Base-by-base conservation (phyloP, 805 yeast species). In the Metschnikowia hibisci region DNA sequence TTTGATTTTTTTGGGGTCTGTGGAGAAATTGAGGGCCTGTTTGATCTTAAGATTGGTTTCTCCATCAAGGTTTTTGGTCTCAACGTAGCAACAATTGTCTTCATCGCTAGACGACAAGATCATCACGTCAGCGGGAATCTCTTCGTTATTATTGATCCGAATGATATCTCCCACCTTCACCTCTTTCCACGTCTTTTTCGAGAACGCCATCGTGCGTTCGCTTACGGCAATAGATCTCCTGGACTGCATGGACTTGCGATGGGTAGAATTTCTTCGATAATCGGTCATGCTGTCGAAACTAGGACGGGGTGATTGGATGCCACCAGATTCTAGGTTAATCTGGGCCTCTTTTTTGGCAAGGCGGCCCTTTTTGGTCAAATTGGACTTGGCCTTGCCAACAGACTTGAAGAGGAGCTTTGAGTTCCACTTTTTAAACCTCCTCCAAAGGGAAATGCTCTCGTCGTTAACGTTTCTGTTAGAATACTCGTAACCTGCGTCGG, bases 41-140 rank as follows among this genome's bases (percentile, higher is more conserved):
- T 82, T 82, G 32, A 82, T 84, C 63, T 86, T 86, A 35, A 59
- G 56, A 31, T 51, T 85, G 4, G 91, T 82, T 61, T 85, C 95
- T 62, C 95, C 95, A 63, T 86, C 95, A 52, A 86, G 71, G 62
- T 85, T 85, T 56, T 84, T 85, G 0, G 95, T 86, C 61, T 85
- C 95, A 25, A 85, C 79, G 52, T 80, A 85, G 63, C 90, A 84
- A 39, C 76, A 77, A 39, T 82, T 83, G 52, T 84, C 87, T 1
- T 71, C 61, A 56, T 83, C 88, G 26, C 87, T 78, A 2, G 89
- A 73, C 4, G 88, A 71, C 6, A 85, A 57, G 27, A 84, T 61
- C 36, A 84, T 69, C 11, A 81, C 60, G 62, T 85, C 95, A 1
- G 91, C 89, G 1, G 95, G 95, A 6, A 84, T 74, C 64, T 84